Conservation (phyloP, 2,329 filamentous ascomycete genomes). For the Phaeosphaeria sp. region DNA sequence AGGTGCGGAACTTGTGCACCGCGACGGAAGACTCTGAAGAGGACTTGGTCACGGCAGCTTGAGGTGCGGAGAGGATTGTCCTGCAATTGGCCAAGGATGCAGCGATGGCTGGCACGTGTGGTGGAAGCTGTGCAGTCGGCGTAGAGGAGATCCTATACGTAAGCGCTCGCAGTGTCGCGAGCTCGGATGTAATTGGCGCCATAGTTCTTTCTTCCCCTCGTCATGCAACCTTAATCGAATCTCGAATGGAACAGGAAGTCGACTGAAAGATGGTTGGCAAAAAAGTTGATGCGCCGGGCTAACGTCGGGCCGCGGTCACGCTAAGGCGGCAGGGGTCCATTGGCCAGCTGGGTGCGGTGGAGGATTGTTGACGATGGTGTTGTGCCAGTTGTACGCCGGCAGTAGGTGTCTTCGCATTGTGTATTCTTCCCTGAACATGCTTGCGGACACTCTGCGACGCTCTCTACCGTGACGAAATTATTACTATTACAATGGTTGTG, state of each 20-base stretch:
- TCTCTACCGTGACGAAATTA: slow-evolving; percentile 36
- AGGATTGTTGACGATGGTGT: slow-evolving; percentile 19
- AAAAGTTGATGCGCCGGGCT: slow-evolving; percentile 32
- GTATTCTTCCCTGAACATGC: slow-evolving; percentile 42
- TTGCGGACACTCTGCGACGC: slow-evolving; percentile 22
- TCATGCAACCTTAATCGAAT: not conserved
- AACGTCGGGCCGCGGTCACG: slow-evolving; percentile 28
- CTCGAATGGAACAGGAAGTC: not conserved
- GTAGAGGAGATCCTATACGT: slow-evolving; percentile 75
- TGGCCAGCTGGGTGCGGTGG: slow-evolving; percentile 20
- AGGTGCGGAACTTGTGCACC: slow-evolving; percentile 81
- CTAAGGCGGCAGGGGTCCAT: slow-evolving; percentile 29
- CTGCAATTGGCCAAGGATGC: slow-evolving; percentile 61
- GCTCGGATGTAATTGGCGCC: slow-evolving; percentile 34
- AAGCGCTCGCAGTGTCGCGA: slow-evolving; percentile 52
- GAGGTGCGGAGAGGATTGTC: slow-evolving; percentile 67
- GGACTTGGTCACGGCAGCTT: slow-evolving; percentile 64
- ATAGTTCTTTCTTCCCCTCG: slow-evolving; percentile 16
- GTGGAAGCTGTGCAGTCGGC: slow-evolving; percentile 74
- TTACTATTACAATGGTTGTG: slow-evolving; percentile 46
- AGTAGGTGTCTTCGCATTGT: slow-evolving; percentile 25
- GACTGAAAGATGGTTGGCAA: slow-evolving; percentile 4
- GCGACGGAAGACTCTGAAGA: slow-evolving; percentile 72
- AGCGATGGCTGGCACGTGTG: slow-evolving; percentile 73
- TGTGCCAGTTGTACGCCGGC: slow-evolving; percentile 30